Evolutionary conservation across 495 filamentous ascomycete species (phyloP), one percentile per base, ranked within the genome.

Genomic region (Hypoxylon crocopeplum): DNA sequence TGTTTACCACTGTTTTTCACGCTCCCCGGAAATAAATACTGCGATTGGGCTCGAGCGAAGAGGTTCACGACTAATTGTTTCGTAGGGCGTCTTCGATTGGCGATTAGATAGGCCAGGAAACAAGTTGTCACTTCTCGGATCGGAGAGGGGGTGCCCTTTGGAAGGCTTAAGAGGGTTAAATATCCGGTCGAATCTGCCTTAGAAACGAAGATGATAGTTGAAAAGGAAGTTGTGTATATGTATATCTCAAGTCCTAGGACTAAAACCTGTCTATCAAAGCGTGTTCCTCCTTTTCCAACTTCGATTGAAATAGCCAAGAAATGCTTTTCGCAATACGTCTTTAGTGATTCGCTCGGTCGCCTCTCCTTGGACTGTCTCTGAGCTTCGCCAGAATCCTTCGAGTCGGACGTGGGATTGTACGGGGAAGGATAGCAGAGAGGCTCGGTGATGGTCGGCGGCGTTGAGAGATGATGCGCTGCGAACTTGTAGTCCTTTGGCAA

Each of bases 161-260:
- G 77, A 1, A 87, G 68, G 22, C 82, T 73, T 30, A 92, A 80
- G 0, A 87, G 76, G 66, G 88, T 79, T 20, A 97, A 74, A 62
- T 90, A 93, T 39, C 94, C 94, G 1, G 93, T 97, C 12, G 93
- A 97, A 73, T 99, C 94, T 41, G 94, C 94, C 75, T 99, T 99
- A 50, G 91, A 92, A 30, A 99, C 87, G 73, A 98, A 99, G 27
- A 98, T 82, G 29, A 87, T 96, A 3, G 88, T 95, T 25, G 89
- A 82, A 72, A 85, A 83, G 56, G 84, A 84, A 25, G 90, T 95
- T 16, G 89, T 86, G 60, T 87, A 86, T 42, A 95, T 82, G 50
- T 88, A 75, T 16, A 89, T 69, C 55, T 86, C 80, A 7, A 88
- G 48, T 50, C 79, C 78, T 3, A 86, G 71, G 25, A 86, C 71